A percentile compares a stretch with the other conserved stretches of the same genome.
Conservation (phyloP, 306 rosid species). For the apple (Malus domestica) region DNA sequence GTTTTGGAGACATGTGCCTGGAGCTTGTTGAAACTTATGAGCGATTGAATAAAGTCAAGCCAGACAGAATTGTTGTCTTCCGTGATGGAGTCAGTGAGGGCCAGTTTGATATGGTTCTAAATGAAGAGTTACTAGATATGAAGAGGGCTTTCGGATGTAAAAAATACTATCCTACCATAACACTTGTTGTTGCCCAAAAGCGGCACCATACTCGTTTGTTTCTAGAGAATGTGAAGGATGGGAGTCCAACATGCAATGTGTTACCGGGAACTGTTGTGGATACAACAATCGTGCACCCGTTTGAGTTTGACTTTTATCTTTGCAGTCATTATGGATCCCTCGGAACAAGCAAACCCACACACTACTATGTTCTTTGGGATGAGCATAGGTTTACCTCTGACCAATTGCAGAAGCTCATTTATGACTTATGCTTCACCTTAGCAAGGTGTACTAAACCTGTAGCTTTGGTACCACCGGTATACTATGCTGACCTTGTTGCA, state of each 20-base stretch:
- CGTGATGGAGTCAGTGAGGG: constrained; percentile 78
- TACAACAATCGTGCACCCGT: constrained; percentile 49
- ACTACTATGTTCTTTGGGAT: constrained; percentile 73
- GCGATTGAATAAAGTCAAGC: constrained; percentile 37
- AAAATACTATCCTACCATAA: constrained; percentile 46
- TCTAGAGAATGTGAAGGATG: constrained; percentile 32
- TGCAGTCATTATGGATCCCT: constrained; percentile 65
- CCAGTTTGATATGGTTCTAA: constrained; percentile 81
- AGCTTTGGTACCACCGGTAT: constrained; percentile 70
- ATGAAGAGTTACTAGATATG: constrained; percentile 60
- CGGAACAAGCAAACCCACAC: constrained; percentile 87
- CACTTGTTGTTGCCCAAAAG: constrained; percentile 75
- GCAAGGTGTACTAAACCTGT: constrained; percentile 85
- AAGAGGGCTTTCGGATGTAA: constrained; percentile 26
- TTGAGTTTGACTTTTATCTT: constrained; percentile 71
- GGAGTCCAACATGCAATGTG: constrained; percentile 38
- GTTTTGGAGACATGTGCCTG: constrained; percentile 54
- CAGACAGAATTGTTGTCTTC: constrained; percentile 50
- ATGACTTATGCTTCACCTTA: constrained; percentile 64
- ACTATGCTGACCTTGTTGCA: constrained; percentile 81
- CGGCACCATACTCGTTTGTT: constrained; percentile 69
- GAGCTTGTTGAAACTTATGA: constrained; percentile 53
- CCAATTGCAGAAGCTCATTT: constrained; percentile 59
- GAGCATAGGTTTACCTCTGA: constrained; percentile 63
- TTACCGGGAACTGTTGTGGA: constrained; percentile 74